These are phyloP conservation scores for Agaricus subrufescens DNA, from an alignment of 768 basidiomycete genomes.

Conservation along the genomic window DNA sequence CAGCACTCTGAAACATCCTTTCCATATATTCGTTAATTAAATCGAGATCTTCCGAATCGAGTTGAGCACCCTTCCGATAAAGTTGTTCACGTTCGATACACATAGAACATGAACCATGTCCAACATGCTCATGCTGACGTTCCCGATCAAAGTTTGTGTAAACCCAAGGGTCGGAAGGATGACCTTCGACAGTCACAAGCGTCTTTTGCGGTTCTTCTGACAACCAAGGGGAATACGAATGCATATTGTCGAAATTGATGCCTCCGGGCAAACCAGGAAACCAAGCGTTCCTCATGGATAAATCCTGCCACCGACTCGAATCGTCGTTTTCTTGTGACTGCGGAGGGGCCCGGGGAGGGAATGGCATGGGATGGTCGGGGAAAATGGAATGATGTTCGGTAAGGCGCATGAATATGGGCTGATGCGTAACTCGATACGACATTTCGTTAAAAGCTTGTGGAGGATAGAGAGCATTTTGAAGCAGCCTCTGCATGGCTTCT, in stretches of 20 bases:
- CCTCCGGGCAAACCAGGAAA: slow-evolving; percentile 27
- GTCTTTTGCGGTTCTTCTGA: not conserved
- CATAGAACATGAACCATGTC: slow-evolving; percentile 4
- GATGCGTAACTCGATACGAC: not conserved
- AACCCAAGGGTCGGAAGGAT: slow-evolving; percentile 12
- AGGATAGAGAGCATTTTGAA: slow-evolving; percentile 14
- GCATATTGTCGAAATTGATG: slow-evolving; percentile 6
- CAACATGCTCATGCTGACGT: slow-evolving; percentile 19
- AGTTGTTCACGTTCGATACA: slow-evolving; percentile 17
- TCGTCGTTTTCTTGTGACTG: not conserved
- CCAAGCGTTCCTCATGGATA: slow-evolving; percentile 34
- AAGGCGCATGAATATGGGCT: slow-evolving; percentile 18
- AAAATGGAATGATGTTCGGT: slow-evolving; percentile 5
- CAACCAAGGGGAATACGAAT: not conserved
- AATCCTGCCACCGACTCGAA: slow-evolving; percentile 7
- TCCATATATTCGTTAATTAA: slow-evolving; percentile 7
- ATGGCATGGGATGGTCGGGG: not conserved
- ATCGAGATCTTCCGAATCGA: not conserved
- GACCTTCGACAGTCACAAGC: not conserved
- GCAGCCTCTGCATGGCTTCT: not conserved
- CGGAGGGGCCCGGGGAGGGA: not conserved
- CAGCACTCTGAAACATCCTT: slow-evolving; percentile 12
- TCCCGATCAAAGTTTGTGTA: slow-evolving; percentile 37
- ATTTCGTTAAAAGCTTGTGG: slow-evolving; percentile 4
- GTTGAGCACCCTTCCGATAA: slow-evolving; percentile 11